phyloP scores from a whole-genome alignment of 805 yeast species.

The Wickerhamiella hasegawae region DNA sequence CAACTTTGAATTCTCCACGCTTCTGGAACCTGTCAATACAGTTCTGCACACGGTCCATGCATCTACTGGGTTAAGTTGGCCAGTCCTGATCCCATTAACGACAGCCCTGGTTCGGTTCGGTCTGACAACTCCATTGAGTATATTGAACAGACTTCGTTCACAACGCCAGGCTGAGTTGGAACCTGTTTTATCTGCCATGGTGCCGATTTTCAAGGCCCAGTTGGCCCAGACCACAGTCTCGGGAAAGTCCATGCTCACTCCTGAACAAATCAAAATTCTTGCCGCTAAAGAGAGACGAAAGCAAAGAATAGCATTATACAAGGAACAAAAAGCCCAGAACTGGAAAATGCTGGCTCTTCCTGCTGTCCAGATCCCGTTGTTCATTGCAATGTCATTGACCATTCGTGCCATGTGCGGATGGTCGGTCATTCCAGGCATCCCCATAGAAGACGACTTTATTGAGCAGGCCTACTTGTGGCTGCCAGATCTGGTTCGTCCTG shows the following conservation, averaged over 20 bases:
- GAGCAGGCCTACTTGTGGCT: constrained; percentile 48
- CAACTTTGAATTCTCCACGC: constrained; percentile 4
- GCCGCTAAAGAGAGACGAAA: constrained; percentile 65
- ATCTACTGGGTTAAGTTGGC: constrained; percentile 56
- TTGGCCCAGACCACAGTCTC: constrained; percentile 27
- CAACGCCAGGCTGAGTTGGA: constrained; percentile 55
- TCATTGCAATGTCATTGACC: constrained; percentile 66
- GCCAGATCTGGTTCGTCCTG: constrained; percentile 40
- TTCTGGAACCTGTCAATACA: constrained; percentile 10
- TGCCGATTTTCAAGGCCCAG: constrained; percentile 51
- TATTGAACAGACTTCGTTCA: constrained; percentile 50
- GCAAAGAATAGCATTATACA: constrained; percentile 58
- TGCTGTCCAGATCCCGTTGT: constrained; percentile 67
- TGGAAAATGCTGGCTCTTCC: constrained; percentile 67
- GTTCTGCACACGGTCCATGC: constrained; percentile 14
- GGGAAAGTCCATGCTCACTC: constrained; percentile 31
- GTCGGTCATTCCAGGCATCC: constrained; percentile 18
- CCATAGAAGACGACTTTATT: constrained; percentile 21
- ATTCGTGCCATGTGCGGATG: constrained; percentile 60
- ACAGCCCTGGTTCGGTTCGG: constrained; percentile 49
- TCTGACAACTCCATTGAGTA: constrained; percentile 65
- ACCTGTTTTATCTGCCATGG: constrained; percentile 57
- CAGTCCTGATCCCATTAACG: constrained; percentile 56
- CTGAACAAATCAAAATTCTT: constrained; percentile 62
- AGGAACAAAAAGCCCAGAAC: constrained; percentile 47